These are phyloP conservation scores for Besnoitia besnoiti DNA, from an alignment of 169 alveolate species.

Conservation along the genomic window DNA sequence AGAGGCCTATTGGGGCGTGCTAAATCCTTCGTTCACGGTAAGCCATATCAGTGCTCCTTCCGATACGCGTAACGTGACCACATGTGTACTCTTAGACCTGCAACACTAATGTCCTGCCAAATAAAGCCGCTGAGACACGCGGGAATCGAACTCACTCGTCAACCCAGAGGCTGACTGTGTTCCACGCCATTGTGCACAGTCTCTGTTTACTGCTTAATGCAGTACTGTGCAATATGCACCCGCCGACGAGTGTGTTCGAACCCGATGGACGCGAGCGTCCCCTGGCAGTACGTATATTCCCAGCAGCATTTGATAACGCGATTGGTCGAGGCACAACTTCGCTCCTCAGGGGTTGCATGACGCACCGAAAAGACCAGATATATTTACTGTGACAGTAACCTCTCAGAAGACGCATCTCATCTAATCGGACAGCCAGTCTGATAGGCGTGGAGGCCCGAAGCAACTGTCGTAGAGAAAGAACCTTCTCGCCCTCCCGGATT, in stretches of 20 bases:
- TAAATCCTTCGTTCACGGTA: constrained; percentile 50
- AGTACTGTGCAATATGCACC: background rate
- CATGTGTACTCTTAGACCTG: background rate
- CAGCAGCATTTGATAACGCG: background rate
- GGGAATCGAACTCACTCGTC: background rate
- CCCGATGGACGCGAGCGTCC: background rate
- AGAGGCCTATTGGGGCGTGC: constrained; percentile 54
- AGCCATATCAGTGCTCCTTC: background rate
- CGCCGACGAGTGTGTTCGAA: background rate
- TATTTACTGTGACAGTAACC: background rate
- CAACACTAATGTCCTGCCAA: background rate
- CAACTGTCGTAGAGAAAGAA: background rate
- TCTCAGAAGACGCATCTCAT: background rate
- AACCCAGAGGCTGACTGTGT: no score
- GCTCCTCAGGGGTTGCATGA: background rate
- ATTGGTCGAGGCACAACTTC: background rate
- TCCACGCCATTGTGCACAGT: no score
- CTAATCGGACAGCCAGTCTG: background rate
- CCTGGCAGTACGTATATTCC: background rate
- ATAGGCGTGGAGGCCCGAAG: background rate
- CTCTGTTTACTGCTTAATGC: background rate
- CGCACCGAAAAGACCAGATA: background rate
- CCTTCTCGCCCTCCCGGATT: background rate
- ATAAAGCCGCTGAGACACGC: background rate
- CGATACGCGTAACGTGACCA: background rate